Base-by-base conservation (phyloP, 1,139 yeast genomes). In the Sugiyamaella castrensis region DNA sequence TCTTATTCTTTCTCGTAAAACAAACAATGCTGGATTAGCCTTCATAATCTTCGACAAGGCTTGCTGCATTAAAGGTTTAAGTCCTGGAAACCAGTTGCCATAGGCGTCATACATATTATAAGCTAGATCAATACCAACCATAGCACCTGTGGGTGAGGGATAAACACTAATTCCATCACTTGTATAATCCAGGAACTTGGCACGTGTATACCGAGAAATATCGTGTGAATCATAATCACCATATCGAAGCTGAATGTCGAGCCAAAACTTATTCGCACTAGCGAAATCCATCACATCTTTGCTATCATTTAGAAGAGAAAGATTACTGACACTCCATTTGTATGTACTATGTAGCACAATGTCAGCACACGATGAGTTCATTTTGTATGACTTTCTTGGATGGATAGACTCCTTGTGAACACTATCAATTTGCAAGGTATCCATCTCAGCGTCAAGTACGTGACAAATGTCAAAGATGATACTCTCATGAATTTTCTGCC, bases 211-310 rank as follows among this genome's bases (percentile, higher is more conserved):
- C 58, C 98, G 79, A 0, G 96, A 86, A 48, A 92, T 89, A 66
- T 94, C 98, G 65, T 94, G 98, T 6, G 97, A 87, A 65, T 94
- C 99, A 66, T 87, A 94, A 66, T 94, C 99, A 59, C 99, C 98
- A 64, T 91, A 94, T 50, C 98, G 74, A 47, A 94, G 72, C 68
- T 94, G 99, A 11, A 94, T 87, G 72, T 94, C 99, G 48, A 94
- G 73, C 98, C 98, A 94, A 68, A 83, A 86, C 65, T 87, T 89
- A 58, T 81, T 83, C 11, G 88, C 74, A 9, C 81, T 72, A 3
- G 71, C 64, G 43, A 67, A 65, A 44, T 67, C 71, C 66, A 70
- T 65, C 1, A 57, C 52, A 47, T 71, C 75, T 31, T 65, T 63
- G 29, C 67, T 57, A 40, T 64, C 68, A 63, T 83, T 80, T 32